A percentile compares a stretch with the other conserved stretches of the same genome.
Evolutionary conservation across 148 eudicot species (phyloP).

Genomic region (Salicornia ramosissima): DNA sequence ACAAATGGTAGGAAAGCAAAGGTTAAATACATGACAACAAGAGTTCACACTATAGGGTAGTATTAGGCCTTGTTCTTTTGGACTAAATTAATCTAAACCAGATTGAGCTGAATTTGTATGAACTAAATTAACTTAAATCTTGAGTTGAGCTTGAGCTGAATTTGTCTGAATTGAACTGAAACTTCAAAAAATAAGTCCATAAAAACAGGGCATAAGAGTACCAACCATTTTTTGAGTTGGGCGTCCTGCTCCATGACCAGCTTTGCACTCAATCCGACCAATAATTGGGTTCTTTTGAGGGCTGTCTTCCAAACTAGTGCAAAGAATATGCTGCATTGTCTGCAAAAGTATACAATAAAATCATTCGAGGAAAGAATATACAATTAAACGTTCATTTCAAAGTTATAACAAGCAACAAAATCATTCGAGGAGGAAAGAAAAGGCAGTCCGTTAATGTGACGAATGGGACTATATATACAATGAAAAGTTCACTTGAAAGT

Average conservation of each 20-base stretch:
- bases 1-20: slow-evolving; percentile 24
- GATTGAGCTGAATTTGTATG: too few relatives aligned
- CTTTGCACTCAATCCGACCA: slow-evolving; percentile 85
- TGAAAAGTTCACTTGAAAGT: too few relatives aligned
- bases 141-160: too few relatives aligned
- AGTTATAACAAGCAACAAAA: neutral
- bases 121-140: too few relatives aligned
- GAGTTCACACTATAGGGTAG: neutral
- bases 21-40: neutral
- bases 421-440: neutral
- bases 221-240: slow-evolving; percentile 79
- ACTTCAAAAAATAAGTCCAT: too few relatives aligned
- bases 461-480: too few relatives aligned
- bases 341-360: slow-evolving; percentile 25
- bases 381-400: too few relatives aligned
- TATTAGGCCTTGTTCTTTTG: too few relatives aligned
- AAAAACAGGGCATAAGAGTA: neutral
- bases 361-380: neutral
- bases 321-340: slow-evolving; percentile 83
- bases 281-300: slow-evolving; percentile 87
- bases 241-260: slow-evolving; percentile 94
- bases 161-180: too few relatives aligned
- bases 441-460: neutral
- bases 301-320: slow-evolving; percentile 75
- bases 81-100: too few relatives aligned